These are phyloP conservation scores for Microthyrium microscopicum DNA, from an alignment of 2,329 filamentous ascomycete species.

Conservation along the genomic window DNA sequence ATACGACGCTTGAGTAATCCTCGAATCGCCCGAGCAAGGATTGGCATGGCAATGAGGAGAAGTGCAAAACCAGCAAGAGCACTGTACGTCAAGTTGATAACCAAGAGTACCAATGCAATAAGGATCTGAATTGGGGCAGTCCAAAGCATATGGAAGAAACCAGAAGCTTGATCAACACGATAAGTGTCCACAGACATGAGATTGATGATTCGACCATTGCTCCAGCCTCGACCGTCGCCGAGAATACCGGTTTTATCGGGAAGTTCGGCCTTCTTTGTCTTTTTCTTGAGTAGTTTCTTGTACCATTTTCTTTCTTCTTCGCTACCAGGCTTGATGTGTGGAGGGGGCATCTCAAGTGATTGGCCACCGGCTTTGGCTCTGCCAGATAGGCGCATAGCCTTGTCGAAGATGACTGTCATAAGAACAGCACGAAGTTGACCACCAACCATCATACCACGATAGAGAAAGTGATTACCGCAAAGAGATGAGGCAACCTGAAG, in stretches of 20 bases:
- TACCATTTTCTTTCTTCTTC: slow-evolving; percentile 35
- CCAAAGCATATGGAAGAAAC: slow-evolving; percentile 86
- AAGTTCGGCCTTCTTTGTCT: slow-evolving; percentile 23
- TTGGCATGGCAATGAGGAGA: slow-evolving; percentile 59
- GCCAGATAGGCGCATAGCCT: slow-evolving; percentile 76
- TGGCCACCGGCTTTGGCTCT: slow-evolving; percentile 71
- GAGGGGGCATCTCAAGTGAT: slow-evolving; percentile 23
- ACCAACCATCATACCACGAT: slow-evolving; percentile 79
- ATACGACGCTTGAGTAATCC: slow-evolving; percentile 59
- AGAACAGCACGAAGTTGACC: slow-evolving; percentile 67
- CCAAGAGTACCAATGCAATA: slow-evolving; percentile 60
- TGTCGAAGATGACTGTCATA: slow-evolving; percentile 79
- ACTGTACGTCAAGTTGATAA: slow-evolving; percentile 81
- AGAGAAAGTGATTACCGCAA: slow-evolving; percentile 80
- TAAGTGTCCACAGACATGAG: slow-evolving; percentile 94
- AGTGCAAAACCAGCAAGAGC: slow-evolving; percentile 77
- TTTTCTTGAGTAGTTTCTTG: slow-evolving; percentile 28
- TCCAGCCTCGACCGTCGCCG: slow-evolving; percentile 69
- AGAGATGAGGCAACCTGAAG: slow-evolving; percentile 79
- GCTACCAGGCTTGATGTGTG: slow-evolving; percentile 29
- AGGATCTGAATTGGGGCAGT: slow-evolving; percentile 63
- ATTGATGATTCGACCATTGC: slow-evolving; percentile 80
- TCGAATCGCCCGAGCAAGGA: slow-evolving; percentile 62
- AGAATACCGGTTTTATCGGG: slow-evolving; percentile 32
- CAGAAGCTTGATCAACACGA: slow-evolving; percentile 74